Evolutionary conservation across 768 basidiomycete species (phyloP), one percentile per base, ranked within the genome.

Genomic region (Mycena indigotica): DNA sequence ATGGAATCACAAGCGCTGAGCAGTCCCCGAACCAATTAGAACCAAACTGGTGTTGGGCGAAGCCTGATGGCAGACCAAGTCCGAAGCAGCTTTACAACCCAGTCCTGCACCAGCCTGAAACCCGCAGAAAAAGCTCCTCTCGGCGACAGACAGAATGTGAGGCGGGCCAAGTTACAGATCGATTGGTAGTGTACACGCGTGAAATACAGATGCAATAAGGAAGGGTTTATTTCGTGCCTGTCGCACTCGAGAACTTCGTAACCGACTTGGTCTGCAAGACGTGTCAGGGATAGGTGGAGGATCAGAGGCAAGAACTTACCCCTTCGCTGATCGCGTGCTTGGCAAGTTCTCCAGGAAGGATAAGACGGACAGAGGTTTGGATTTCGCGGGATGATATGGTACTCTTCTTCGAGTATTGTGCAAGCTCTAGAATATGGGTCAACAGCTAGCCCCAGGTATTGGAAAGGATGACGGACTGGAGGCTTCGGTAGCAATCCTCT

Each of bases 301-400:
- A n/a, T n/a, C 15, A 32, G 5, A 24, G 16, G 2, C 19, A 29
- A 19, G 30, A n/a, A 59, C 62, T 52, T n/a, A 60, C 62, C 16
- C 62, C 62, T 53, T 63, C 62, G 35, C 41, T 48, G 71, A 93
- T 91, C 58, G 89, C 91, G 74, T 93, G 91, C 81, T 95, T 96
- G 66, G 93, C 89, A 55, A 96, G 86, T 76, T 95, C 94, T 72
- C 93, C 94, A 65, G 96, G 95, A 28, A 99, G 89, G 73, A 99
- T 96, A 55, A 98, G 85, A 63, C 96, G 90, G 55, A 98, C 97
- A 35, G 95, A 85, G 38, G 96, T 98, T 75, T 98, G 95, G 65
- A 98, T 98, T 77, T 98, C 95, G 61, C 95, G 93, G 44, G 95
- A 97, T 24, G 96, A 97, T 72, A 98, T 98, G 38, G 95, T 98